Conservation (phyloP, 2,329 filamentous ascomycete species). For the Podosphaera xanthii region DNA sequence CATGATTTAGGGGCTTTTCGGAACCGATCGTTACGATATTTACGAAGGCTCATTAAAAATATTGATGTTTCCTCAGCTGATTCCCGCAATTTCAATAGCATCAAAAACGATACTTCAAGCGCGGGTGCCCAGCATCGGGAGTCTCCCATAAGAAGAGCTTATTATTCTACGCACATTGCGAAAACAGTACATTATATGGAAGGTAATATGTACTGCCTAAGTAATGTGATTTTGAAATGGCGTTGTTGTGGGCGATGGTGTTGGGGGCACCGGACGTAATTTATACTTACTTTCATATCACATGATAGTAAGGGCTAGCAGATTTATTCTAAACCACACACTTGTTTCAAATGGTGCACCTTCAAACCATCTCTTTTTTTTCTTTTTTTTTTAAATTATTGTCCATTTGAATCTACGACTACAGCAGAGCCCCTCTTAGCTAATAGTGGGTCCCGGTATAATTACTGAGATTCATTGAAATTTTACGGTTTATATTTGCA, state of each 20-base stretch:
- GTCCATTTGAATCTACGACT: too few relatives aligned
- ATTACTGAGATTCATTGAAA: too few relatives aligned
- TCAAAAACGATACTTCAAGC: background rate
- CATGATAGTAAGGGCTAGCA: background rate
- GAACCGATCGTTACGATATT: too few relatives aligned
- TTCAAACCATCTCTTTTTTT: too few relatives aligned
- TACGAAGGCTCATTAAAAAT: too few relatives aligned
- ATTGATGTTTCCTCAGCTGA: background rate
- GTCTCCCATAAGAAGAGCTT: background rate
- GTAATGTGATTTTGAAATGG: background rate
- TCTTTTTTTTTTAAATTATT: too few relatives aligned
- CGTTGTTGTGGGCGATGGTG: fast-evolving
- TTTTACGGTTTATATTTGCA: too few relatives aligned
- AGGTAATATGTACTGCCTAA: background rate
- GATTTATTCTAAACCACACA: background rate
- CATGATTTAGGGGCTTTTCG: too few relatives aligned
- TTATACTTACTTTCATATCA: background rate
- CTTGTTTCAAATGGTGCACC: too few relatives aligned
- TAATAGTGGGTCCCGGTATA: too few relatives aligned
- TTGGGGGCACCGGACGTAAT: background rate
- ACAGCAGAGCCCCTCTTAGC: too few relatives aligned
- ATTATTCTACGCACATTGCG: background rate
- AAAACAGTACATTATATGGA: background rate
- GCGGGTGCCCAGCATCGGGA: background rate
- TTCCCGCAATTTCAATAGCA: background rate